phyloP scores from a whole-genome alignment of 2,329 filamentous ascomycete genomes.

The Aspergillus chevalieri region DNA sequence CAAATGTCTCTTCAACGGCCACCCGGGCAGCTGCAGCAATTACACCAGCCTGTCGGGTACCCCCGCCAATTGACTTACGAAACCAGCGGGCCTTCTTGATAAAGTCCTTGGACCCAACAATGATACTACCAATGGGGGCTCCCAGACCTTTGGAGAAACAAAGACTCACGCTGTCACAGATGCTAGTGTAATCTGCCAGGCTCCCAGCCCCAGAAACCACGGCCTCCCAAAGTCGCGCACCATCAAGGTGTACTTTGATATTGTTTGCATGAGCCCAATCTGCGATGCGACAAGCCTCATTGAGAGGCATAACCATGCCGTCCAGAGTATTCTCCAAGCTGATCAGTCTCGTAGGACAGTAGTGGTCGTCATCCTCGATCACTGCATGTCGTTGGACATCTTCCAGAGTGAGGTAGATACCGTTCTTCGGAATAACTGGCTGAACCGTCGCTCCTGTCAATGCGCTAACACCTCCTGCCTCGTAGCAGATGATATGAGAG shows the following conservation, averaged over 20 bases:
- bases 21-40: constrained; percentile 69
- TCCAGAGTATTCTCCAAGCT: constrained; percentile 79
- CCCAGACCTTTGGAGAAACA: constrained; percentile 81
- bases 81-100: constrained; percentile 68
- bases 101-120: constrained; percentile 55
- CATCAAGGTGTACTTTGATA: constrained; percentile 70
- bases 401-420: constrained; percentile 66
- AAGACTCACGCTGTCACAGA: constrained; percentile 68
- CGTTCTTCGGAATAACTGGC: constrained; percentile 63
- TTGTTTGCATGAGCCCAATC: constrained; percentile 60
- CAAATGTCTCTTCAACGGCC: constrained; percentile 74
- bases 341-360: constrained; percentile 74
- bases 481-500: constrained; percentile 65
- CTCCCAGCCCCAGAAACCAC: constrained; percentile 63
- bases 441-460: constrained; percentile 66
- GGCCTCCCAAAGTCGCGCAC: constrained; percentile 76
- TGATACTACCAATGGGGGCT: constrained; percentile 70
- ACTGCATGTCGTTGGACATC: constrained; percentile 64
- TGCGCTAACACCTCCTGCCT: constrained; percentile 62
- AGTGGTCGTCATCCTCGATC: constrained; percentile 62
- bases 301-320: constrained; percentile 70
- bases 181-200: constrained; percentile 59
- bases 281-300: constrained; percentile 63
- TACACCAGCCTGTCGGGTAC: constrained; percentile 68
- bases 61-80: constrained; percentile 74